A percentile compares a stretch with the other conserved stretches of the same genome.
Conservation (phyloP, 306 rosid species). For the Gynostemma pentaphyllum region DNA sequence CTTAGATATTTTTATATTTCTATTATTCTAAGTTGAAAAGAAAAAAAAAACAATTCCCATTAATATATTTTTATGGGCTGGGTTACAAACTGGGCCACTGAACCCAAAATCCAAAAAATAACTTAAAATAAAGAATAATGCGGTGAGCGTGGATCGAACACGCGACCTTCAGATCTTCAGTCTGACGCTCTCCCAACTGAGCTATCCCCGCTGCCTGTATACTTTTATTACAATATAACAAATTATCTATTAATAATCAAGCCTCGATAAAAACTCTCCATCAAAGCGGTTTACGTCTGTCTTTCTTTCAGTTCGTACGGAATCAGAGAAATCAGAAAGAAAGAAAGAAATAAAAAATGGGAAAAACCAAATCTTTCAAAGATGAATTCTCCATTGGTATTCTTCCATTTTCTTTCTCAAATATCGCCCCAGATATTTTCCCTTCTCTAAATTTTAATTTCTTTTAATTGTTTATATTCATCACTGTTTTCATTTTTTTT, state of each 20-base stretch:
- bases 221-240: accelerated
- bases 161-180: conserved; percentile 2
- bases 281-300: background rate
- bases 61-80: too few relatives aligned
- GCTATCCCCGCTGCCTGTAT: conserved; percentile 22
- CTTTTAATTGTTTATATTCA: background rate
- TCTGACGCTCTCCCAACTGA: conserved; percentile 29
- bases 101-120: background rate
- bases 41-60: too few relatives aligned
- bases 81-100: too few relatives aligned
- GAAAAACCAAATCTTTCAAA: conserved; percentile 34
- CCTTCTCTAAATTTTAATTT: background rate
- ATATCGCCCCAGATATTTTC: background rate
- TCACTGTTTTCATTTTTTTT: conserved; percentile 4
- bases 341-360: conserved; percentile 17
- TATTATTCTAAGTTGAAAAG: too few relatives aligned
- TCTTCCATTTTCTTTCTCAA: background rate
- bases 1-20: too few relatives aligned
- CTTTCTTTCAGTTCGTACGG: background rate
- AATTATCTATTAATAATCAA: too few relatives aligned
- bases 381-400: conserved; percentile 33
- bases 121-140: background rate
- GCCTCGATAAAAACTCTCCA: too few relatives aligned
- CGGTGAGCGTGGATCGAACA: conserved; percentile 8
- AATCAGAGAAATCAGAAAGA: too few relatives aligned